phyloP scores from a whole-genome alignment of 345 rosid species.

The Turnera subulata region DNA sequence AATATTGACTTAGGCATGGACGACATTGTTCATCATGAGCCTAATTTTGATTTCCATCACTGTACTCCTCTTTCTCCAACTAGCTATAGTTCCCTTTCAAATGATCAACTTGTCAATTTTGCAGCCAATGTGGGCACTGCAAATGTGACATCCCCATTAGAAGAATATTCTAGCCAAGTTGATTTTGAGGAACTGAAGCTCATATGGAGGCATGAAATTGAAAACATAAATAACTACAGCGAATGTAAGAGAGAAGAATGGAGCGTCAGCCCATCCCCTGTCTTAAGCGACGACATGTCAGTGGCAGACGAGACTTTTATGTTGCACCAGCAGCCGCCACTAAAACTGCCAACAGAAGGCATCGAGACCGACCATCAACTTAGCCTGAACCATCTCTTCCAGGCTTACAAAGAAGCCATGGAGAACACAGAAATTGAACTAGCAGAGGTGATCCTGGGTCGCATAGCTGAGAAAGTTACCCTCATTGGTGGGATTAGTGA shows the following conservation, averaged over 20 bases:
- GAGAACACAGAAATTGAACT: constrained; percentile 12
- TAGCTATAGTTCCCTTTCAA: no score
- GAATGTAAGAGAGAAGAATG: no score
- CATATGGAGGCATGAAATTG: not conserved
- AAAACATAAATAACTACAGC: not conserved
- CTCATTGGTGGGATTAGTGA: constrained; percentile 10
- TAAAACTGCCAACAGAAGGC: constrained; percentile 12
- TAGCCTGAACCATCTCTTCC: constrained; percentile 10
- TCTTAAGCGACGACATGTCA: no score
- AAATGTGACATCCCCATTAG: not conserved
- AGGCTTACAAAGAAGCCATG: constrained; percentile 22
- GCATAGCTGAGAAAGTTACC: constrained; percentile 20
- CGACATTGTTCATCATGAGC: no score
- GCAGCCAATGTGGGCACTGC: not conserved
- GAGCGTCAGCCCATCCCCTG: no score
- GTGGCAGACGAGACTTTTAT: no score
- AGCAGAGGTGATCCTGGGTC: constrained; percentile 14
- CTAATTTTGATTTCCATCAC: no score
- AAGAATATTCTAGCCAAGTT: not conserved
- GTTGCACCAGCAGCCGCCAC: not conserved
- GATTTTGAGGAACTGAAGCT: constrained; percentile 6
- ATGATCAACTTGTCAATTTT: no score
- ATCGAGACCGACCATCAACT: constrained; percentile 4
- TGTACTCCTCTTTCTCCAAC: no score
- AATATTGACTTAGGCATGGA: no score